A percentile compares a stretch with the other conserved stretches of the same genome.
Evolutionary conservation across 768 basidiomycete species (phyloP).

Genomic region (Mrakia frigida): DNA sequence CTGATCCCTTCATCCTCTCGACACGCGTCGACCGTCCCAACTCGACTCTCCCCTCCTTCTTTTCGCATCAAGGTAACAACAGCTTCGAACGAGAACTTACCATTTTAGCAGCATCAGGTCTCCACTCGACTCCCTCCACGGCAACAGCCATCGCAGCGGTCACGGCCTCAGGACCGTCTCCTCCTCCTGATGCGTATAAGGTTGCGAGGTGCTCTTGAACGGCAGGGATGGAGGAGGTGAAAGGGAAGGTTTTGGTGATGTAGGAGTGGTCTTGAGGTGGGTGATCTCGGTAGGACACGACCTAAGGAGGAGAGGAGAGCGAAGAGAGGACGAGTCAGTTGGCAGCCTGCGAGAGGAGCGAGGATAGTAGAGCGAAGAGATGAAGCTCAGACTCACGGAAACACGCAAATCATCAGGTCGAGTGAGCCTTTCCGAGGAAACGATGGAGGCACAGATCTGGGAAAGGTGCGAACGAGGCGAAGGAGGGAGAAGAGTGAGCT

Average conservation of each 20-base stretch:
- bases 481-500: background rate
- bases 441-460: conserved; percentile 30
- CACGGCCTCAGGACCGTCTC: conserved; percentile 31
- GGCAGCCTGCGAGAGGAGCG: background rate
- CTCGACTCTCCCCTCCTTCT: no score
- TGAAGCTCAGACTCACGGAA: conserved; percentile 4
- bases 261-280: conserved; percentile 32
- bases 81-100: background rate
- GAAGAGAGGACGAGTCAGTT: no score
- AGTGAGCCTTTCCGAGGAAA: conserved; percentile 27
- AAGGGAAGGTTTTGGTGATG: conserved; percentile 25
- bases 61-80: no score
- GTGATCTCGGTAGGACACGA: conserved; percentile 32
- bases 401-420: conserved; percentile 24
- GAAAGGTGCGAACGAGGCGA: background rate
- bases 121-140: conserved; percentile 25
- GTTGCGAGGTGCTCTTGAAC: conserved; percentile 14
- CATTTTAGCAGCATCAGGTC: conserved; percentile 29
- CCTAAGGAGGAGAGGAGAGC: background rate
- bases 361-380: background rate
- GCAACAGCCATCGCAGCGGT: conserved; percentile 27
- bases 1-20: no score
- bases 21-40: no score
- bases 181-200: conserved; percentile 29
- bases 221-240: conserved; percentile 17